Conservation (phyloP, 2,329 filamentous ascomycete species). For the Fonsecaea pedrosoi region DNA sequence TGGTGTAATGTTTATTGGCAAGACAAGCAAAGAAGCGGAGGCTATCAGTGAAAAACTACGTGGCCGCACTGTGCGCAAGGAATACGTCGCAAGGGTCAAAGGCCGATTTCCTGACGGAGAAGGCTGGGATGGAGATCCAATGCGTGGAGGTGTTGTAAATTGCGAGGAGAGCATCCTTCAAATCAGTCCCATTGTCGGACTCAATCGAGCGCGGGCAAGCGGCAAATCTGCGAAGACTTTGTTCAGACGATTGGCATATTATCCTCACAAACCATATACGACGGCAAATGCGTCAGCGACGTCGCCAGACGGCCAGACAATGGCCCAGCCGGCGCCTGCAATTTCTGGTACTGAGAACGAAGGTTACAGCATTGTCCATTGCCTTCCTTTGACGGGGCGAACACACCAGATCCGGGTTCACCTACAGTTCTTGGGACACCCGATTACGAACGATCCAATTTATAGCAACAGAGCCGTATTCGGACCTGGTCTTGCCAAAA, state of each 20-base stretch:
- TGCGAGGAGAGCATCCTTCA: slow-evolving; percentile 93
- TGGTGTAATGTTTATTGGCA: slow-evolving; percentile 97
- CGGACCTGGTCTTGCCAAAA: slow-evolving; percentile 75
- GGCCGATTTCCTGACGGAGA: slow-evolving; percentile 83
- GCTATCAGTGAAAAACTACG: slow-evolving; percentile 77
- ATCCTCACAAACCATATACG: slow-evolving; percentile 60
- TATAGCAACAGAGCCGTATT: slow-evolving; percentile 95
- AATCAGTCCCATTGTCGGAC: slow-evolving; percentile 91
- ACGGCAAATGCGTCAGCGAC: background rate
- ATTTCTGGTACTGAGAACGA: slow-evolving; percentile 56
- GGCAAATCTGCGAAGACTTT: slow-evolving; percentile 90
- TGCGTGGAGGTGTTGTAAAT: slow-evolving; percentile 69
- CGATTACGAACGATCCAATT: slow-evolving; percentile 96
- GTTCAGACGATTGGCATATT: slow-evolving; percentile 92
- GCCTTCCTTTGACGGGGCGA: slow-evolving; percentile 87
- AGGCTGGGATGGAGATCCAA: slow-evolving; percentile 35
- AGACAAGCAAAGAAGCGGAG: slow-evolving; percentile 80
- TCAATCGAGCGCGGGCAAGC: slow-evolving; percentile 92
- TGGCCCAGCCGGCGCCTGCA: slow-evolving; percentile 44
- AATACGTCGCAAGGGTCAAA: slow-evolving; percentile 90
- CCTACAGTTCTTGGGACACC: slow-evolving; percentile 90
- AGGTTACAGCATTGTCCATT: slow-evolving; percentile 94
- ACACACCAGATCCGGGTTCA: slow-evolving; percentile 97
- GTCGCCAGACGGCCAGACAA: slow-evolving; percentile 9
- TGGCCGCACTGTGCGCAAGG: slow-evolving; percentile 84